Evolutionary conservation across 805 yeast species (phyloP), one percentile per base, ranked within the genome.

Genomic region (Candida insectorum): DNA sequence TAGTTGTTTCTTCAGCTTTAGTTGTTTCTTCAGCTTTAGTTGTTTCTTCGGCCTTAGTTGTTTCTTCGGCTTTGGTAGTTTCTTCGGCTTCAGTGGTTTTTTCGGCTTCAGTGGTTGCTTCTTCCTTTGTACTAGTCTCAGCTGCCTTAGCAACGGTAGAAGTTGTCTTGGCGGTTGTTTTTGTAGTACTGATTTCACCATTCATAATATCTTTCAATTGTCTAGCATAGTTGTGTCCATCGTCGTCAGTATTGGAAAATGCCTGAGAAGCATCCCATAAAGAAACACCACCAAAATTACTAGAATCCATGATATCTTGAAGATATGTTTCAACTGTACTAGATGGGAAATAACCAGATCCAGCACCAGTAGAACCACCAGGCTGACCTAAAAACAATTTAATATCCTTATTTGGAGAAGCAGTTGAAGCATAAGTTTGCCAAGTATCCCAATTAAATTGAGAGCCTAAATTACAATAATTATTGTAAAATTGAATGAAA

Each of bases 181-280:
- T 24, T 2, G 35, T 24, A 6, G 37, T 14, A 16, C 28, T 31
- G 22, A 27, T 33, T 6, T 23, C 28, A 4, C n/a, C 16, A 6
- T 19, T 25, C 43, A 77, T 53, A 26, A 71, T 50, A 17, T 53
- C 39, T 52, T 74, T 73, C 55, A 77, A 51, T 24, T 59, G 63
- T 20, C 69, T 39, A 12, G 48, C 52, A 42, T 41, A 58, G 16
- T 42, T 50, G 7, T 28, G 36, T 19, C 60, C 57, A 21, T 40
- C 32, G 27, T 39, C 30, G 12, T 48, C 46, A 16, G 41, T 44
- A 35, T 56, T 56, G 10, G 44, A 38, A 45, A 46, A 51, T 13
- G 75, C 75, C 43, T 76, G 77, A 7, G 81, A 67, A 11, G 87
- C 85, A 46, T 87, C 95, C 97, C 97, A 89, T 40, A 88, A 62